phyloP scores from a whole-genome alignment of 805 yeast species.

The Cyberlindnera xishuangbannaensis region DNA sequence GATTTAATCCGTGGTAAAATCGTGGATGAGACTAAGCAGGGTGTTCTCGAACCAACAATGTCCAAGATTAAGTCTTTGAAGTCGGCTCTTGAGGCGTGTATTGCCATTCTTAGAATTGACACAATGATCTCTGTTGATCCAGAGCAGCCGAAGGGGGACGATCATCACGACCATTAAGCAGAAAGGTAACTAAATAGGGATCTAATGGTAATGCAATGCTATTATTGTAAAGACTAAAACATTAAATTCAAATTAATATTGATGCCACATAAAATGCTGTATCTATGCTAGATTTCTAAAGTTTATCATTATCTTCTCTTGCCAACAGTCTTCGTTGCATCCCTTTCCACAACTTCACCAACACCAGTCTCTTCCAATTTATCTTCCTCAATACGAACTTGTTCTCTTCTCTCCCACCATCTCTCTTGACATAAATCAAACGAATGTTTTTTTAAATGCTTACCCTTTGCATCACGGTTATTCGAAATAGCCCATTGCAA shows the following conservation, averaged over 20 bases:
- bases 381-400: constrained; percentile 82
- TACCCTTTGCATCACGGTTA: constrained; percentile 82
- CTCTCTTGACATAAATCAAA: constrained; percentile 90
- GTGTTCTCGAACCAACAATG: constrained; percentile 94
- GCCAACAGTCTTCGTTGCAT: no score
- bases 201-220: no score
- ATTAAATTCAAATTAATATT: no score
- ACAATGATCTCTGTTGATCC: constrained; percentile 98
- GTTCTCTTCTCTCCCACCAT: constrained; percentile 99
- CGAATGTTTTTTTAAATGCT: constrained; percentile 80
- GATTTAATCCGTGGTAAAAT: constrained; percentile 89
- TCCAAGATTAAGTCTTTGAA: constrained; percentile 89
- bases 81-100: constrained; percentile 96
- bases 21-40: constrained; percentile 75
- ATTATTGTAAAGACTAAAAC: no score
- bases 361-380: constrained; percentile 84
- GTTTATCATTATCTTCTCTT: no score
- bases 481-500: constrained; percentile 90
- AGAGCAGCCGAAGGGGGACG: constrained; percentile 87
- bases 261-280: no score
- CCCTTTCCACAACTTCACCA: constrained; percentile 79
- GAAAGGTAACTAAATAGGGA: not conserved
- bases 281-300: no score
- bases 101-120: constrained; percentile 94
- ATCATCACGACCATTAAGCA: constrained; percentile 52